A percentile compares a stretch with the other conserved stretches of the same genome.
Conservation (phyloP, 208 protist species). For the Acanthamoeba sp. region DNA sequence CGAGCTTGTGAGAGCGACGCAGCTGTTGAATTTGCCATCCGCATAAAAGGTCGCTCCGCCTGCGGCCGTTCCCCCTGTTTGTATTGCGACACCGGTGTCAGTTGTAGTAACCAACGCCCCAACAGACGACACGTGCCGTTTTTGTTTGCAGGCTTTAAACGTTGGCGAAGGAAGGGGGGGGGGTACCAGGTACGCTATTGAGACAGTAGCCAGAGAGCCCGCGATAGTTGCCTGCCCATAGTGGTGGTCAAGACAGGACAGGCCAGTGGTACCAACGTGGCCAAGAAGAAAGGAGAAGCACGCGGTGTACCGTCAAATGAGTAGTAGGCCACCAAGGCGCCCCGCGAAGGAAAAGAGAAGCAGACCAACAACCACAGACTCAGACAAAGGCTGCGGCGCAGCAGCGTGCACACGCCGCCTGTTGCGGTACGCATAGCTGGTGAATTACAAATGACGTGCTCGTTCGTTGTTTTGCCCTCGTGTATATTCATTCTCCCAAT, state of each 20-base stretch:
- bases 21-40: not conserved
- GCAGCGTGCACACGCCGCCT: too few relatives aligned
- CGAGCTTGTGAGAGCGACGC: not conserved
- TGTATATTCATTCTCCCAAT: too few relatives aligned
- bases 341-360: not conserved
- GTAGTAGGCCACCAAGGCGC: slow-evolving; percentile 12
- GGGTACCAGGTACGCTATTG: not conserved
- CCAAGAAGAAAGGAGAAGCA: too few relatives aligned
- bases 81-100: not conserved
- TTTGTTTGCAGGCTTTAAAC: not conserved
- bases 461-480: too few relatives aligned
- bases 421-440: not conserved
- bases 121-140: too few relatives aligned
- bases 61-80: not conserved
- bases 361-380: not conserved
- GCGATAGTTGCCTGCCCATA: not conserved
- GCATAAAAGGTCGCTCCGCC: too few relatives aligned
- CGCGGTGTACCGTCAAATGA: not conserved
- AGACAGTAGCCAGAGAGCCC: not conserved
- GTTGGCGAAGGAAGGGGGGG: not conserved
- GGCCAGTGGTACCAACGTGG: too few relatives aligned
- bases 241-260: too few relatives aligned
- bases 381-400: too few relatives aligned
- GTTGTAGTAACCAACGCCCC: too few relatives aligned
- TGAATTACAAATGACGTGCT: too few relatives aligned